Evolutionary conservation across 2,329 filamentous ascomycete genomes (phyloP), one percentile per base, ranked within the genome.

Genomic region (Colletotrichum spinosum): DNA sequence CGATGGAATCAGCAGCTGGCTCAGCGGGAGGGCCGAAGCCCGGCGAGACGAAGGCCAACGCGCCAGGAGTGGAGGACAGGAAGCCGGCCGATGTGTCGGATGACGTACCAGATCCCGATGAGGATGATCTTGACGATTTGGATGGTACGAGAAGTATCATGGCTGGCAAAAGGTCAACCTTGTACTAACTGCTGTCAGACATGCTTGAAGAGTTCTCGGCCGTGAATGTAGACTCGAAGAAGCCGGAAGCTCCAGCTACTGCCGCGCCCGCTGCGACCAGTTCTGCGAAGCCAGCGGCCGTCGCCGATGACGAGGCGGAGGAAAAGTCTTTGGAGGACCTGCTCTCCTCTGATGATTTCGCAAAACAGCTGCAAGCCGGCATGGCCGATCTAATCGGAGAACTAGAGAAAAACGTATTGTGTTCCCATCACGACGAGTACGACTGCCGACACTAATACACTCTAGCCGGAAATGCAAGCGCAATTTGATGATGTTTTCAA

Each of bases 191-290:
- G n/a, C 25, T 33, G 13, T 33, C 48, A 95, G 95, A 98, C 72
- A 91, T 98, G 78, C 89, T 99, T 34, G 93, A 97, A 75, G 92
- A 97, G 69, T 99, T 99, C 79, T 90, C 90, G 46, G 80, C 90
- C 35, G 83, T 84, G 55, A 88, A 90, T 70, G 72, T 89, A 64
- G 81, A 86, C 70, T 74, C 78, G 71, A 84, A 82, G 75, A 73
- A 76, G 25, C 72, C 76, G 25, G 55, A 45, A 15, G 48, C n/a
- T 25, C 35, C 54, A 55, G 38, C 42, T 44, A 2, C 25, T 25
- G 25, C 25, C 25, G 39, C 53, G 12, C 38, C 53, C 7, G 34
- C 50, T 39, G 50, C 75, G 6, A 55, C 74, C 15, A 71, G 55
- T 1, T 68, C 72, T 38, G 68, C 68, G 37, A 68, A 68, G 45